These are phyloP conservation scores for Fusarium sp. DNA, from an alignment of 2,329 filamentous ascomycete genomes.

Conservation along the genomic window DNA sequence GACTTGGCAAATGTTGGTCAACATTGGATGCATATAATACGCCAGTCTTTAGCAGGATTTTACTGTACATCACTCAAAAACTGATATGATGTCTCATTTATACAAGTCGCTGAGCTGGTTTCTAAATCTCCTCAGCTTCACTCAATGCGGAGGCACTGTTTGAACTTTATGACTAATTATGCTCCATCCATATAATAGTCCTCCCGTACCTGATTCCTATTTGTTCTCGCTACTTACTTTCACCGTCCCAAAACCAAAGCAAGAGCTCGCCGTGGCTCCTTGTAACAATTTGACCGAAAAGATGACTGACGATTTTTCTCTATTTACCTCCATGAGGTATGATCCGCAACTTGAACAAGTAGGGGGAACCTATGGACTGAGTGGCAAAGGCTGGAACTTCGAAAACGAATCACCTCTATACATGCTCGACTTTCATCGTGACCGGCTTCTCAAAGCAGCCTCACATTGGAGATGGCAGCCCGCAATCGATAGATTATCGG, in stretches of 20 bases:
- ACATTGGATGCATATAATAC: background rate
- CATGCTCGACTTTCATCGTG: slow-evolving; percentile 81
- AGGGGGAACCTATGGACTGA: slow-evolving; percentile 50
- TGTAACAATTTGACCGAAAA: background rate
- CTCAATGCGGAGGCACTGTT: background rate
- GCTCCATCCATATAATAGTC: background rate
- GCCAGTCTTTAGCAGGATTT: background rate
- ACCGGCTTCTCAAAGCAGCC: slow-evolving; percentile 77
- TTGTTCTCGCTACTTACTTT: background rate
- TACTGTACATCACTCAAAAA: background rate
- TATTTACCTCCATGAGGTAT: slow-evolving; percentile 79
- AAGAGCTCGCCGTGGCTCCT: background rate
- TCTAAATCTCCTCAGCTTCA: background rate
- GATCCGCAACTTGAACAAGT: slow-evolving; percentile 67
- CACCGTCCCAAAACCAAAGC: background rate
- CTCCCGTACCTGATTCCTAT: background rate
- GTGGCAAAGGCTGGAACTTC: slow-evolving; percentile 64
- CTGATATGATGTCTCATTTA: background rate
- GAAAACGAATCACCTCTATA: slow-evolving; percentile 73
- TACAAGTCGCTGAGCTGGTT: background rate
- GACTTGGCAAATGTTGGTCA: background rate
- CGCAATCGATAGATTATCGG: slow-evolving; percentile 58
- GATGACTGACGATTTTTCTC: slow-evolving; percentile 62
- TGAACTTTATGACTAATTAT: background rate
- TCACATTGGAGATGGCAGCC: slow-evolving; percentile 65